phyloP scores from a whole-genome alignment of 306 rosid species.

The Rubus idaeus region DNA sequence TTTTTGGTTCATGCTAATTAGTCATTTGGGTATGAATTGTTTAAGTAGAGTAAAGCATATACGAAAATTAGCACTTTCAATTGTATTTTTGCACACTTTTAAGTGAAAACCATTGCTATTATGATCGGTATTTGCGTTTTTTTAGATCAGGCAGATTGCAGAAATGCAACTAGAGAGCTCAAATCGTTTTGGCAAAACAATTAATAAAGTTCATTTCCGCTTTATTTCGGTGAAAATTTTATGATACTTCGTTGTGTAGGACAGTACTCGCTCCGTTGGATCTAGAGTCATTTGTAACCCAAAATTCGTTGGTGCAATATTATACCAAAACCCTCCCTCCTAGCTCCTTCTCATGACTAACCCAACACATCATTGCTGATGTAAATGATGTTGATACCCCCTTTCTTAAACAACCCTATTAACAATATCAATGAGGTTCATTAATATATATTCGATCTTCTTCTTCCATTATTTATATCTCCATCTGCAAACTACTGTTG shows the following conservation, averaged over 20 bases:
- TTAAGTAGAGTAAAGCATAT: too few relatives aligned
- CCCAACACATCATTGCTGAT: slow-evolving; percentile 9
- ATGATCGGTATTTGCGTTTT: neutral
- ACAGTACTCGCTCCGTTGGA: neutral
- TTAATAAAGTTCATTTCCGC: neutral
- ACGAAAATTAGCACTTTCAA: neutral
- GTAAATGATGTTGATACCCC: slow-evolving; percentile 1
- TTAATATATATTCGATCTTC: neutral
- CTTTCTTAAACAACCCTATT: neutral
- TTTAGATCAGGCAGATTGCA: neutral
- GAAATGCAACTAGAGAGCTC: neutral
- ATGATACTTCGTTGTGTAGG: neutral
- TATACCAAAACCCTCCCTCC: neutral
- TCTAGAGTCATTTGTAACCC: neutral
- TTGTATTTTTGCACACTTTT: neutral
- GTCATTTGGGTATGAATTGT: neutral
- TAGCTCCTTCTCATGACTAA: neutral
- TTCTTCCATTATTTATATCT: neutral
- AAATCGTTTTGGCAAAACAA: neutral
- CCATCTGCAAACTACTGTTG: neutral
- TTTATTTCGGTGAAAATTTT: neutral
- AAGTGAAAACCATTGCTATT: neutral
- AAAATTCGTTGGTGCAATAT: neutral
- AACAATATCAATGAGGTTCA: neutral
- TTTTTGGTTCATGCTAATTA: neutral